A percentile compares a stretch with the other conserved stretches of the same genome.
Evolutionary conservation across 31 red algal genomes (phyloP).

Genomic region (Porphyra umbilicalis): DNA sequence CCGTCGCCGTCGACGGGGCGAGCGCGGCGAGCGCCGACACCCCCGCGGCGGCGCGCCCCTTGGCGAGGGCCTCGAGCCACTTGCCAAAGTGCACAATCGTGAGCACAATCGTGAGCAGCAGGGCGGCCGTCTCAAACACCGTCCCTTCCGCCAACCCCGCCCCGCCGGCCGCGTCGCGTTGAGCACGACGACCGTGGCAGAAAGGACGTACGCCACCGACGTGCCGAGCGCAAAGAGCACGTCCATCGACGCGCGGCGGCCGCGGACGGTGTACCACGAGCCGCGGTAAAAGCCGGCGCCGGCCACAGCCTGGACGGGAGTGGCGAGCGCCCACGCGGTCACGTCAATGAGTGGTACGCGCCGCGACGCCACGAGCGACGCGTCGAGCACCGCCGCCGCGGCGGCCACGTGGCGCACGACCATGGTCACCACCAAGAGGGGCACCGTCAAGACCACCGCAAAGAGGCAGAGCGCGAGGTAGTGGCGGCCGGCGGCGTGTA

Average conservation of each 20-base stretch:
- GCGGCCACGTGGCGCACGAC: neutral
- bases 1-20: constrained; percentile 21
- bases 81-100: no score
- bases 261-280: constrained; percentile 43
- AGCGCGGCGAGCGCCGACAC: constrained; percentile 26
- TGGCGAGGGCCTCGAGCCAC: constrained; percentile 79
- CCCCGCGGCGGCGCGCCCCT: constrained; percentile 39
- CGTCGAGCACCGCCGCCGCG: neutral
- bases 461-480: constrained; percentile 12
- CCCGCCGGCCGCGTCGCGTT: neutral
- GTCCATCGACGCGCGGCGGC: constrained; percentile 63
- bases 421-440: constrained; percentile 18
- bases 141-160: neutral
- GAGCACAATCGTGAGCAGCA: constrained; percentile 74
- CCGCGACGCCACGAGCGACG: neutral
- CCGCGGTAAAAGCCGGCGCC: constrained; percentile 64
- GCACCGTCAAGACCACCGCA: constrained; percentile 24
- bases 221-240: constrained; percentile 72
- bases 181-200: constrained; percentile 13
- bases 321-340: constrained; percentile 46
- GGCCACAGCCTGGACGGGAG: constrained; percentile 60
- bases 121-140: constrained; percentile 31
- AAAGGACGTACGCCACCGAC: constrained; percentile 49
- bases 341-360: neutral
- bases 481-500: neutral